Evolutionary conservation across 2,329 filamentous ascomycete genomes (phyloP).

Genomic region (Aspergillus clavatus): DNA sequence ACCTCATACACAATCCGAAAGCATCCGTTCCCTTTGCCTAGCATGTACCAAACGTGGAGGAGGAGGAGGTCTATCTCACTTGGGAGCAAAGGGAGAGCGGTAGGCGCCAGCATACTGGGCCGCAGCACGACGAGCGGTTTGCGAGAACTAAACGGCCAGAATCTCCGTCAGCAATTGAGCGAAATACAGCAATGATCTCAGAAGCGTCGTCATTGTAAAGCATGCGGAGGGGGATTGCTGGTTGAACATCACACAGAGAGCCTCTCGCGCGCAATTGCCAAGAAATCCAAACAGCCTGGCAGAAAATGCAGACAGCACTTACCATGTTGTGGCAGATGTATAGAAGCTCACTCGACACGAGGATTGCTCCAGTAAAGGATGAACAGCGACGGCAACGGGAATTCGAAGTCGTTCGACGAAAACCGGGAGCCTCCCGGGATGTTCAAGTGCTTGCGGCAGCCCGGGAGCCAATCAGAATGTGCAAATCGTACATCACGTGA

Average conservation of each 20-base stretch:
- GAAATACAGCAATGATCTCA: background rate
- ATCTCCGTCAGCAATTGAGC: slow-evolving; percentile 18
- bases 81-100: slow-evolving; percentile 54
- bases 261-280: background rate
- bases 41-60: slow-evolving; percentile 4
- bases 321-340: slow-evolving; percentile 28
- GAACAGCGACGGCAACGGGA: slow-evolving; percentile 10
- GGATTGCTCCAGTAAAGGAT: slow-evolving; percentile 23
- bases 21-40: background rate
- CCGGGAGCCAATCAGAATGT: slow-evolving; percentile 24
- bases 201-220: slow-evolving; percentile 1
- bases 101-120: slow-evolving; percentile 42
- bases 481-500: slow-evolving; percentile 19
- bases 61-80: slow-evolving; percentile 51
- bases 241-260: background rate
- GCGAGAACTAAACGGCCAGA: slow-evolving; percentile 21
- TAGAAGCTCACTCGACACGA: slow-evolving; percentile 21
- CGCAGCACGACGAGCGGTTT: slow-evolving; percentile 33
- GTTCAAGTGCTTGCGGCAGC: slow-evolving; percentile 18
- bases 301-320: slow-evolving; percentile 11
- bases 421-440: slow-evolving; percentile 33
- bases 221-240: background rate
- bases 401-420: slow-evolving; percentile 25
- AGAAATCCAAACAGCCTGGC: background rate
- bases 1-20: background rate